A percentile compares a stretch with the other conserved stretches of the same genome.
These are phyloP conservation scores for Myxozyma udenii DNA, from an alignment of 805 yeast species.

Conservation along the genomic window DNA sequence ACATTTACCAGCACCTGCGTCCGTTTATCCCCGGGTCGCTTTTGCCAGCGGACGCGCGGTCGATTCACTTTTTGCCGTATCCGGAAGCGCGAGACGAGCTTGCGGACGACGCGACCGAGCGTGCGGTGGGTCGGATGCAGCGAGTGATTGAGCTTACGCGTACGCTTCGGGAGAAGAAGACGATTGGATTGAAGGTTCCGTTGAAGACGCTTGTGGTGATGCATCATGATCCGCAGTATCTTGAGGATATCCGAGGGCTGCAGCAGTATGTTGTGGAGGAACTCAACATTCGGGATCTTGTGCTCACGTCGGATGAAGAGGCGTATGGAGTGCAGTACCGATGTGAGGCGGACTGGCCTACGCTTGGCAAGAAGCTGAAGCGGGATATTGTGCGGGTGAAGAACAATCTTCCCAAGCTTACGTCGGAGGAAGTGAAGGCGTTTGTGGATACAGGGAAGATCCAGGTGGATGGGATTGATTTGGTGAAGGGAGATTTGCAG, in stretches of 20 bases:
- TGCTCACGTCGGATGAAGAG: conserved; percentile 85
- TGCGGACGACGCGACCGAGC: conserved; percentile 77
- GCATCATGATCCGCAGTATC: conserved; percentile 70
- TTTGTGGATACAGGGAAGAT: conserved; percentile 71
- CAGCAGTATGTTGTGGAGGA: conserved; percentile 82
- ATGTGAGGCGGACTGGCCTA: conserved; percentile 99
- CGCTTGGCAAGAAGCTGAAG: conserved; percentile 94
- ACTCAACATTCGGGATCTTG: conserved; percentile 82
- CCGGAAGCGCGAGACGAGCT: conserved; percentile 80
- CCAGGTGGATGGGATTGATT: conserved; percentile 83
- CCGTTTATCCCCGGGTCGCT: conserved; percentile 48
- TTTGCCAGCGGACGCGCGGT: conserved; percentile 61
- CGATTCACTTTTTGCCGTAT: conserved; percentile 91
- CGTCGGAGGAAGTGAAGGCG: conserved; percentile 77
- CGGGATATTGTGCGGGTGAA: conserved; percentile 90
- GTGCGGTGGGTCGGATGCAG: conserved; percentile 93
- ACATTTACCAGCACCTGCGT: conserved; percentile 74
- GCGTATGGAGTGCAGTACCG: conserved; percentile 87
- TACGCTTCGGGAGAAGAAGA: conserved; percentile 92
- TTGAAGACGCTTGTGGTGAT: conserved; percentile 81
- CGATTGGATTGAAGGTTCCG: conserved; percentile 91
- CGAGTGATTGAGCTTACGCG: conserved; percentile 94
- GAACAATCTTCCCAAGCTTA: conserved; percentile 79
- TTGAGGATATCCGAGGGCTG: conserved; percentile 73
- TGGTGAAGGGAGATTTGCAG: conserved; percentile 82